Percentiles rank a stretch among this genome's conserved stretches.
Conservation (phyloP, 2,329 filamentous ascomycete species). For the Pseudofabraea citricarpa region DNA sequence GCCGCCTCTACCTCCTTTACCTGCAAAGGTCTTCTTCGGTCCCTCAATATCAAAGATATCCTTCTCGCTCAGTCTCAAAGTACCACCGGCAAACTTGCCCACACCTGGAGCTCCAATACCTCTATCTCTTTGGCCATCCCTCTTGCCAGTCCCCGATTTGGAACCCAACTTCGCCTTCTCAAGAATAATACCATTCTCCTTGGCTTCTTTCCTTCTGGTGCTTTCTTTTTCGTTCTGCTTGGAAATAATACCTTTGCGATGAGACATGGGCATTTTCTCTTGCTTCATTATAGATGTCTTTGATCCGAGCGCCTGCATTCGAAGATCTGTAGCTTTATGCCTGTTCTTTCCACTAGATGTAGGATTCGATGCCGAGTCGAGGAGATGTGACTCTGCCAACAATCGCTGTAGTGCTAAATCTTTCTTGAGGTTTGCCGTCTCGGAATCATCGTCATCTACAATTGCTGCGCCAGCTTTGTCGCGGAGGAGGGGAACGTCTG, state of each 20-base stretch:
- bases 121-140: constrained; percentile 42
- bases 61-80: constrained; percentile 70
- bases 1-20: constrained; percentile 27
- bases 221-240: constrained; percentile 63
- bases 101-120: constrained; percentile 72
- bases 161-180: constrained; percentile 47
- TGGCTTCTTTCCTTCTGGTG: constrained; percentile 71
- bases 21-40: constrained; percentile 28
- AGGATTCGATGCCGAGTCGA: constrained; percentile 54
- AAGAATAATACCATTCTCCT: constrained; percentile 85
- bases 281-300: constrained; percentile 71
- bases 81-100: constrained; percentile 75
- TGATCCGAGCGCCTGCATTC: constrained; percentile 76
- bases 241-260: constrained; percentile 76
- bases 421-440: constrained; percentile 71
- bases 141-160: constrained; percentile 36
- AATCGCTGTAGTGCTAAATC: constrained; percentile 89
- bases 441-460: constrained; percentile 50
- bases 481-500: constrained; percentile 22
- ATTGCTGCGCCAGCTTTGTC: constrained; percentile 18
- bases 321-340: constrained; percentile 77
- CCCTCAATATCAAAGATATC: constrained; percentile 72
- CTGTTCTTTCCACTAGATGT: constrained; percentile 59
- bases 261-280: constrained; percentile 82
- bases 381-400: constrained; percentile 85